phyloP scores from a whole-genome alignment of 116 monocot genomes.

The Dioscorea cayenensis region DNA sequence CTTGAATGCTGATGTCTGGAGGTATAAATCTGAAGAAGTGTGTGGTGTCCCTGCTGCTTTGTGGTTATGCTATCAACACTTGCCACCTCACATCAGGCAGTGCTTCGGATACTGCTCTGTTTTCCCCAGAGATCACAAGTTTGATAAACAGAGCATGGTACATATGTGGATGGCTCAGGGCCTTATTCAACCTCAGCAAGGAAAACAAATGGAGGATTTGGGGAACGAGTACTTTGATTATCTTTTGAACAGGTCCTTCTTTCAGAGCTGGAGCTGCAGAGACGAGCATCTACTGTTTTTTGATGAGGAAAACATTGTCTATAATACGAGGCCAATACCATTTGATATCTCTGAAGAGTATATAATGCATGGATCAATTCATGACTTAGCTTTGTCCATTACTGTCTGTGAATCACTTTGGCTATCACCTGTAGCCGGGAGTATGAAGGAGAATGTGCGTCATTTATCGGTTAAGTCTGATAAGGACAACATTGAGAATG shows the following conservation, averaged over 20 bases:
- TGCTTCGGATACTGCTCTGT: slow-evolving; percentile 4
- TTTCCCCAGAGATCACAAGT: neutral
- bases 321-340: too few species aligned
- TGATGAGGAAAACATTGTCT: too few species aligned
- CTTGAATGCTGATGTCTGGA: neutral
- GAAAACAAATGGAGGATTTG: neutral
- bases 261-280: neutral
- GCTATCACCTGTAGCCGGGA: neutral
- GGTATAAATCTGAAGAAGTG: neutral
- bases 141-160: neutral
- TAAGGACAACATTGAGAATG: neutral
- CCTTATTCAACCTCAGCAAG: neutral
- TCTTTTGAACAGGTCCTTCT: neutral
- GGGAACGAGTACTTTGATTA: slow-evolving; percentile 4
- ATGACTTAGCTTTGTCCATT: neutral
- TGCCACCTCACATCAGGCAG: neutral
- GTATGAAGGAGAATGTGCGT: neutral
- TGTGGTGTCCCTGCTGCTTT: neutral
- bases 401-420: neutral
- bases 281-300: too few species aligned
- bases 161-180: slow-evolving; percentile 3
- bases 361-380: neutral
- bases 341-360: neutral
- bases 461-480: neutral
- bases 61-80: neutral